These are phyloP conservation scores for Yamadazyma nakazawae DNA, from an alignment of 805 yeast genomes.

Conservation along the genomic window DNA sequence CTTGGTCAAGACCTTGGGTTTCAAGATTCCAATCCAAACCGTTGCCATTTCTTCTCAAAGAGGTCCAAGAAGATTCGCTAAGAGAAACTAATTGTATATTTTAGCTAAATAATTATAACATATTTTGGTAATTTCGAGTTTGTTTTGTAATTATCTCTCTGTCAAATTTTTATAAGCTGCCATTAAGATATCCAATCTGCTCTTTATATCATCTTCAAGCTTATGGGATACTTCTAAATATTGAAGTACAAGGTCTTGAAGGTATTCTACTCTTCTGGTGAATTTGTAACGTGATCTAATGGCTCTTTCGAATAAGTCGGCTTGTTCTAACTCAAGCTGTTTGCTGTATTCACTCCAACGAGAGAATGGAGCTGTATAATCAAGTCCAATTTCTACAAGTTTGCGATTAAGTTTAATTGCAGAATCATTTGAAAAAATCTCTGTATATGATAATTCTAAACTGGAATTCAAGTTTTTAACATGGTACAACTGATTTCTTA, in stretches of 20 bases:
- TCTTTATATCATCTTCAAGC: not conserved
- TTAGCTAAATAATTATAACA: constrained; percentile 4
- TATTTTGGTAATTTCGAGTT: constrained; percentile 1
- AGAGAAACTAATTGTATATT: constrained; percentile 61
- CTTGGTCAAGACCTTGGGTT: constrained; percentile 90
- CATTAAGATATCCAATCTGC: not conserved
- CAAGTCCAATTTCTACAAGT: not conserved
- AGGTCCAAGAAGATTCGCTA: constrained; percentile 86
- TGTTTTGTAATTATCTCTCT: not conserved
- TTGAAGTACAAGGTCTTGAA: not conserved
- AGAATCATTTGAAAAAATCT: not conserved
- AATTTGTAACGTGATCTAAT: not conserved
- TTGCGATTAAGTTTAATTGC: not conserved
- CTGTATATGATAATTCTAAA: not conserved
- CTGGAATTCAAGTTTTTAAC: not conserved
- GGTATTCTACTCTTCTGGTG: not conserved
- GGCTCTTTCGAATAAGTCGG: not conserved
- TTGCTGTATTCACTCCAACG: constrained; percentile 1
- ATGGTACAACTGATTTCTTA: constrained; percentile 1
- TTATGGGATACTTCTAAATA: not conserved
- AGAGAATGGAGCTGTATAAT: not conserved
- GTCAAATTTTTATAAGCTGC: not conserved
- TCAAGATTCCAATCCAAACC: constrained; percentile 80
- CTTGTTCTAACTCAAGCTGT: not conserved
- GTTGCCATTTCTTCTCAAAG: constrained; percentile 86